These are phyloP conservation scores for Termitomyces sp. DNA, from an alignment of 768 basidiomycete genomes.

Conservation along the genomic window DNA sequence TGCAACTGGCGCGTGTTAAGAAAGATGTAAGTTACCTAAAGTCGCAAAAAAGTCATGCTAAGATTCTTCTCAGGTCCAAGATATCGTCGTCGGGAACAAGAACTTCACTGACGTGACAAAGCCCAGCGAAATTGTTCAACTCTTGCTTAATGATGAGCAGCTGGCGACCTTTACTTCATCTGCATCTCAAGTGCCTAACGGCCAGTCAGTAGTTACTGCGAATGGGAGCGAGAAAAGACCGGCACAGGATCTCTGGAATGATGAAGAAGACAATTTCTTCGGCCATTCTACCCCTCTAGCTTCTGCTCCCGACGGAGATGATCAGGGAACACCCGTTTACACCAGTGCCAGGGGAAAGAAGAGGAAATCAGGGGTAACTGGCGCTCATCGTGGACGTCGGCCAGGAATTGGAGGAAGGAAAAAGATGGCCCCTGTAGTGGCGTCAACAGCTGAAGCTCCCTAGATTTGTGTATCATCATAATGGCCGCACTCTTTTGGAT, in stretches of 20 bases:
- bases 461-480: constrained; percentile 1
- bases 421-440: constrained; percentile 17
- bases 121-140: constrained; percentile 93
- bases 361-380: constrained; percentile 30
- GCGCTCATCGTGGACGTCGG: constrained; percentile 34
- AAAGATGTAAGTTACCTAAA: constrained; percentile 68
- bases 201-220: constrained; percentile 21
- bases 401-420: constrained; percentile 29
- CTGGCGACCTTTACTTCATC: constrained; percentile 61
- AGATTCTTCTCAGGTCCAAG: constrained; percentile 73
- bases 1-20: constrained; percentile 93
- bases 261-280: constrained; percentile 86
- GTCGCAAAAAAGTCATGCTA: constrained; percentile 1
- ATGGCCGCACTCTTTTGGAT: not conserved
- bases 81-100: constrained; percentile 98
- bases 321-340: constrained; percentile 22
- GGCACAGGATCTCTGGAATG: constrained; percentile 74
- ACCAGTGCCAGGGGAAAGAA: constrained; percentile 36
- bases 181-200: constrained; percentile 27
- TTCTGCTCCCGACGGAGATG: constrained; percentile 26
- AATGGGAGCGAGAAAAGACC: constrained; percentile 28
- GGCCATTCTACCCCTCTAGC: constrained; percentile 42
- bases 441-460: not conserved
- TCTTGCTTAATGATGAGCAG: constrained; percentile 93
- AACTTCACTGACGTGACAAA: constrained; percentile 89